These are phyloP conservation scores for Leccinum fibrillosum DNA, from an alignment of 768 basidiomycete genomes.

Conservation along the genomic window DNA sequence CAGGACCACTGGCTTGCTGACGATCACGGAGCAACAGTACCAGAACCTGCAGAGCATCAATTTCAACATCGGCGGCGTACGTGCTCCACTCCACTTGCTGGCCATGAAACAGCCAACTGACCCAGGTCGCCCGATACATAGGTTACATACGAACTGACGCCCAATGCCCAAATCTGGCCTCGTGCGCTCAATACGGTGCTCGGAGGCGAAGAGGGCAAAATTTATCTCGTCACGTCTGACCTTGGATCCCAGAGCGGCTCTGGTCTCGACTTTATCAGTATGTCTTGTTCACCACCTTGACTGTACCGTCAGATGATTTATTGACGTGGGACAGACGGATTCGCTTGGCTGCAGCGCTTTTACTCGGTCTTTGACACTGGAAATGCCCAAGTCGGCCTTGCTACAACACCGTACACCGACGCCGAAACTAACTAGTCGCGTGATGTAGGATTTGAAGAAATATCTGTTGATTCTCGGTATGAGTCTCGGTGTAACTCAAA, in stretches of 20 bases:
- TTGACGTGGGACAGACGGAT: constrained; percentile 41
- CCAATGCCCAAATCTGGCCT: constrained; percentile 72
- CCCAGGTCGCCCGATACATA: constrained; percentile 14
- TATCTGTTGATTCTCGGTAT: too few relatives aligned
- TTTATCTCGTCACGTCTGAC: constrained; percentile 58
- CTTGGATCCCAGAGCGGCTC: constrained; percentile 47
- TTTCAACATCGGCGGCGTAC: constrained; percentile 49
- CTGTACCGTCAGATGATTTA: background rate
- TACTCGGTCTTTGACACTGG: constrained; percentile 50
- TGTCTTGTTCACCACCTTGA: constrained; percentile 12
- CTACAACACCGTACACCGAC: constrained; percentile 38
- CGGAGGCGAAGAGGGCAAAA: constrained; percentile 47
- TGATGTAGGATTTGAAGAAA: background rate
- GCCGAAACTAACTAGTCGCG: constrained; percentile 20
- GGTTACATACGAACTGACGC: constrained; percentile 52
- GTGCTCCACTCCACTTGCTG: background rate
- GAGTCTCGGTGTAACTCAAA: too few relatives aligned
- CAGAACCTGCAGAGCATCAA: constrained; percentile 46
- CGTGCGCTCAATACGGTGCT: constrained; percentile 53
- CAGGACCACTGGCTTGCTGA: constrained; percentile 55
- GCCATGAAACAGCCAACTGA: background rate
- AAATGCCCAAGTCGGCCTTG: constrained; percentile 24
- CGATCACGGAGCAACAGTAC: constrained; percentile 48
- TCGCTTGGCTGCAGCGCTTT: constrained; percentile 58
- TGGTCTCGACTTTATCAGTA: constrained; percentile 66